Evolutionary conservation across 1,284 basidiomycete species (phyloP), one percentile per base, ranked within the genome.

Genomic region (Marasmius tenuissimus): DNA sequence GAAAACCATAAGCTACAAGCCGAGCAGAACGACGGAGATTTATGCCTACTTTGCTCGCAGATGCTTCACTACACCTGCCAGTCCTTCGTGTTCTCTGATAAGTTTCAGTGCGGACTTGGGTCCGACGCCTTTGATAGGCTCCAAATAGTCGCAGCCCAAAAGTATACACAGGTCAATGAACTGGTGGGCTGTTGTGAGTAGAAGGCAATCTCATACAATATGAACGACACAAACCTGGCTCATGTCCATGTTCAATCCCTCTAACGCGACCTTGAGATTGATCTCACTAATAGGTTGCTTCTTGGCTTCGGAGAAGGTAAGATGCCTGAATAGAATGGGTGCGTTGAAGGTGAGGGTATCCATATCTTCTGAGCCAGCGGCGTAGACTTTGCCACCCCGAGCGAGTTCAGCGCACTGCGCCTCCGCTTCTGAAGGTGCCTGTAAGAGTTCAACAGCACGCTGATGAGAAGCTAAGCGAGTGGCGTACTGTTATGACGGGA

Each of bases 361-460:
- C 97, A 99, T 99, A 73, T 99, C 97, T 77, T 99, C 97, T 0
- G 96, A 98, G 6, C 97, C 97, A 4, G 96, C 96, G 0, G 93
- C 97, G 71, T 92, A 99, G 20, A 98, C 94, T 80, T 97, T 97
- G 60, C 95, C 96, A 9, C 94, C 95, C 35, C 96, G 87, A 14
- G 95, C 96, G 3, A 99, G 87, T 75, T 99, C 97, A 1, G 97
- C 97, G 69, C 97, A 99, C 72, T 99, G 97, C 0, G 97, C 97
- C 75, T 99, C 97, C 0, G 97, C 97, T 79, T 99, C 97, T 55
- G 94, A 96, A 0, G 97, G 97, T 18, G 97, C 96, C 95, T 97
- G 66, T 45, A 34, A 34, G 16, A 55, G n/a, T 64, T 60, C 60
- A 27, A 58, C 38, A 50, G 39, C 10, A 35, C 61, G 39, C 57